Percentiles rank a stretch among this genome's conserved stretches.
Evolutionary conservation across 768 basidiomycete genomes (phyloP).

Genomic region (Cubamyces lactineus): DNA sequence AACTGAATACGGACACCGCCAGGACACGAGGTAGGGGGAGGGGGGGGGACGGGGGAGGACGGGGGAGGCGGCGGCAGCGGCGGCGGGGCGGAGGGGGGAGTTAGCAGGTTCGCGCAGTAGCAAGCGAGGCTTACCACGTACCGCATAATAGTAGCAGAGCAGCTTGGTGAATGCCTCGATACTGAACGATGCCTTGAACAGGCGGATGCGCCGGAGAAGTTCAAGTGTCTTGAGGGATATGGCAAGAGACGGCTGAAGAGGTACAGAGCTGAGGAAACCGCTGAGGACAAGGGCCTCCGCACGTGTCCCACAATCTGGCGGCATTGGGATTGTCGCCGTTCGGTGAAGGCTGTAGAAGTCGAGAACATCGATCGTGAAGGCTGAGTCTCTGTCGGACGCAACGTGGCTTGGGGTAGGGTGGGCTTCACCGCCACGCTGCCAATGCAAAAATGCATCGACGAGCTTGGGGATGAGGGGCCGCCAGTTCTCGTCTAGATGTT

Average conservation of each 20-base stretch:
- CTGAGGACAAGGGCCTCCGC: conserved; percentile 2
- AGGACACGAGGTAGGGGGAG: neutral
- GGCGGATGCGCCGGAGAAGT: conserved; percentile 17
- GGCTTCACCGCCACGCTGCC: neutral
- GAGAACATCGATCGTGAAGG: conserved; percentile 16
- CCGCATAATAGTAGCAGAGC: conserved; percentile 25
- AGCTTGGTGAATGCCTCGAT: conserved; percentile 25
- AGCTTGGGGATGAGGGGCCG: conserved; percentile 5
- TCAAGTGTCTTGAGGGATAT: conserved; percentile 26
- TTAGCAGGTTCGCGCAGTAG: neutral
- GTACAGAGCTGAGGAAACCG: conserved; percentile 19
- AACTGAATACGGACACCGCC: conserved; percentile 22
- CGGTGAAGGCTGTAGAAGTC: conserved; percentile 16
- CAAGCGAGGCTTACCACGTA: conserved; percentile 12
- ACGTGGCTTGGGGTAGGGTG: no score
- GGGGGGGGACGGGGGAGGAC: neutral
- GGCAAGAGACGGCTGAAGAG: conserved; percentile 14
- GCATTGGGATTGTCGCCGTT: neutral
- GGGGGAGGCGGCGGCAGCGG: neutral
- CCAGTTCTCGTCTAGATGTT: conserved; percentile 13
- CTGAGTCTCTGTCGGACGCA: neutral
- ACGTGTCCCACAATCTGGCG: neutral
- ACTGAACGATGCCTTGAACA: conserved; percentile 25
- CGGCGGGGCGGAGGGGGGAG: neutral
- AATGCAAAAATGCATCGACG: conserved; percentile 9